Conservation (phyloP, 345 rosid genomes). For the Bruguiera sexangula region DNA sequence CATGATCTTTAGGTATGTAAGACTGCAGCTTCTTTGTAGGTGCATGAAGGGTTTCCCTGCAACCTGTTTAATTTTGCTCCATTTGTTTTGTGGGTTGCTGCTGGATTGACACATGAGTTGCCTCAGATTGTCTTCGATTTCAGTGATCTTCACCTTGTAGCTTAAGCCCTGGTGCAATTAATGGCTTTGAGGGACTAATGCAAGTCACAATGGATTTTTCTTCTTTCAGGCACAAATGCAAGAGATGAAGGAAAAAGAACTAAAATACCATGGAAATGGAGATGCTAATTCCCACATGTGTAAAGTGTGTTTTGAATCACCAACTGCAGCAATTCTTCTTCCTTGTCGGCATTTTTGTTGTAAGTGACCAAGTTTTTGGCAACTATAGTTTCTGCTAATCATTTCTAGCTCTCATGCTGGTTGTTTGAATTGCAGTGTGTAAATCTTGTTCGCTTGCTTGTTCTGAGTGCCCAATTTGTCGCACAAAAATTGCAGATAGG, state of each 20-base stretch:
- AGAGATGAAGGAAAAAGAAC: conserved; percentile 97
- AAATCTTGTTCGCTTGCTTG: conserved; percentile 98
- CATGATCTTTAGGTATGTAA: too few relatives aligned
- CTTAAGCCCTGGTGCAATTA: too few relatives aligned
- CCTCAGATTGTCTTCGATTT: too few relatives aligned
- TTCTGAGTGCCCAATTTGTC: conserved; percentile 96
- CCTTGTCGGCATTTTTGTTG: conserved; percentile 99
- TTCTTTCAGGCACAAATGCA: conserved; percentile 82
- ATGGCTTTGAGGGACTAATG: too few relatives aligned
- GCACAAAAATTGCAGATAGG: conserved; percentile 87
- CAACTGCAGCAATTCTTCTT: conserved; percentile 94
- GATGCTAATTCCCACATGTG: conserved; percentile 90
- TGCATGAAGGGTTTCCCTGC: too few relatives aligned
- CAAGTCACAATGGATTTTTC: neutral
- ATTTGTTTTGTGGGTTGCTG: neutral
- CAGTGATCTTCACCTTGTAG: too few relatives aligned
- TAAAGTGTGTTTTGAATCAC: conserved; percentile 95
- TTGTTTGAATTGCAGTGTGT: conserved; percentile 65
- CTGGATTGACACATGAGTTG: neutral
- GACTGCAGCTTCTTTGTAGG: too few relatives aligned
- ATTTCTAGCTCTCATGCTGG: neutral
- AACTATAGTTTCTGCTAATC: neutral
- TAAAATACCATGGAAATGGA: conserved; percentile 60
- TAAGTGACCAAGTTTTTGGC: conserved; percentile 39
- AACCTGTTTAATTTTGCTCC: neutral